Evolutionary conservation across 2,329 filamentous ascomycete species (phyloP), one percentile per base, ranked within the genome.

Genomic region (Coniochaeta hoffmannii): DNA sequence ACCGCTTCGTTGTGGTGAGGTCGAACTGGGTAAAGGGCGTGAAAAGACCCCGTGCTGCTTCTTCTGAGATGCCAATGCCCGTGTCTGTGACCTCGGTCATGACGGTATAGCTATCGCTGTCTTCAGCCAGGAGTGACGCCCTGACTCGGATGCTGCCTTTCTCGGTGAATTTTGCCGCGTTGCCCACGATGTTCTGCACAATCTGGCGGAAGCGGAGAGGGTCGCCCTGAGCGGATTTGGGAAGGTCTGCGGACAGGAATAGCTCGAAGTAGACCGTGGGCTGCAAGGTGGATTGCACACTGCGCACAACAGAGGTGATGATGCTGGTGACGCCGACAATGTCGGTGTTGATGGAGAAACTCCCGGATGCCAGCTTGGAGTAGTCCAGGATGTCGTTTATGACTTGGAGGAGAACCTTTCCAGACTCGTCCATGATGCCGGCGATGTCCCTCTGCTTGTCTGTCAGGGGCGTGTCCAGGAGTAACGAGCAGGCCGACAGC

Each of bases 11-110:
- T 0, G 89, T 92, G 4, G 88, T 90, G 2, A 87, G 83, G 65
- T 93, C 89, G 6, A 88, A 88, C 68, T 93, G 89, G 56, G 84
- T 89, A 67, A 93, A 93, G 0, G 89, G 89, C 57, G 86, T 85
- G 71, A 93, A 93, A 1, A 86, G 72, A 1, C 72, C 71, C 34
- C 71, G 68, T 6, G 72, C 65, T 0, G 74, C 73, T 17, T 4
- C 82, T 38, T 90, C 85, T 57, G 90, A 86, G 31, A 94, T 91
- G 6, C 89, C 89, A 52, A 94, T 91, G 1, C 89, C 89, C 0
- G 87, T 89, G 62, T 94, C 89, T 65, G 88, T 83, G 4, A 94
- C 80, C 0, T 81, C 80, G 60, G 79, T 78, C 28, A 74, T 63
- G n/a, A 85, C 72, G 1, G 66, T 69, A 57, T 73, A 81, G 1